Evolutionary conservation across 2,329 filamentous ascomycete species (phyloP).

Genomic region (Pestalotiopsis sp.): DNA sequence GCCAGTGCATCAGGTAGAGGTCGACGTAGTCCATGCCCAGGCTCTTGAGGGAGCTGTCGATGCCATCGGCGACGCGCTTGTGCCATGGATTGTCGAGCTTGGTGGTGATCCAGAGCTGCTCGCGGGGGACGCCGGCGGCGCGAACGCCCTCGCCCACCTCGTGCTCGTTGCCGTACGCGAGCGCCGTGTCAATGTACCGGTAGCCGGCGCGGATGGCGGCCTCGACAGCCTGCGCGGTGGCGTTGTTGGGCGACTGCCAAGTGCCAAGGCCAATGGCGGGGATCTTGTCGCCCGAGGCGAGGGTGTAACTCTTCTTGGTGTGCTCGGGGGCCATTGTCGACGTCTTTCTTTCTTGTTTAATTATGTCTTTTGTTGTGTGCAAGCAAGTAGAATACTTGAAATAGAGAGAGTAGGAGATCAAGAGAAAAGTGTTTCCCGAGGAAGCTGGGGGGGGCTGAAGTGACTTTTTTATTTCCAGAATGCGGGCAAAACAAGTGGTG

Average conservation of each 20-base stretch:
- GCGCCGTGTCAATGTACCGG: slow-evolving; percentile 74
- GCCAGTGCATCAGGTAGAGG: slow-evolving; percentile 74
- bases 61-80: slow-evolving; percentile 63
- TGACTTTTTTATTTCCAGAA: neutral
- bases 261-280: slow-evolving; percentile 76
- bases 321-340: slow-evolving; percentile 13
- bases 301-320: slow-evolving; percentile 58
- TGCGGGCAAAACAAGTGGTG: neutral
- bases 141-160: slow-evolving; percentile 68
- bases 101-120: slow-evolving; percentile 72
- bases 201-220: slow-evolving; percentile 68
- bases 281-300: slow-evolving; percentile 78
- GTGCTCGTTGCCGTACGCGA: slow-evolving; percentile 75
- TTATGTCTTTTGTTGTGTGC: neutral
- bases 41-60: slow-evolving; percentile 59
- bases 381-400: neutral
- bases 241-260: slow-evolving; percentile 72
- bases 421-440: no score
- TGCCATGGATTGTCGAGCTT: slow-evolving; percentile 84
- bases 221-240: slow-evolving; percentile 72
- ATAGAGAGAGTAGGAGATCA: neutral
- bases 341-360: neutral
- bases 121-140: slow-evolving; percentile 63
- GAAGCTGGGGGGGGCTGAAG: neutral
- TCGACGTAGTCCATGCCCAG: slow-evolving; percentile 67